Conservation (phyloP, 495 filamentous ascomycete genomes). For the Penicillium chermesinum region DNA sequence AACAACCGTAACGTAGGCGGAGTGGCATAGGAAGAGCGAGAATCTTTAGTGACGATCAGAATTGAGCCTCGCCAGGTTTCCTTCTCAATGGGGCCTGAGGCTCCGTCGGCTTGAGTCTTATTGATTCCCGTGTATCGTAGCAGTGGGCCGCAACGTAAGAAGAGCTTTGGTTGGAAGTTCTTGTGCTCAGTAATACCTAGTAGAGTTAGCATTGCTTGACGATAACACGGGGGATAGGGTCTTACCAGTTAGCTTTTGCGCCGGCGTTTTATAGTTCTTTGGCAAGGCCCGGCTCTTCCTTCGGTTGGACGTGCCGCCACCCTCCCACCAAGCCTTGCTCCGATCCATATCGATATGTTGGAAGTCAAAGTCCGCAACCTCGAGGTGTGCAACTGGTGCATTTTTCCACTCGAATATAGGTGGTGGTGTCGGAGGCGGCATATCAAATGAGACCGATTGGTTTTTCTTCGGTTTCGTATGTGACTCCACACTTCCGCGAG, state of each 20-base stretch:
- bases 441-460: conserved; percentile 44
- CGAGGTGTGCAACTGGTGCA: conserved; percentile 32
- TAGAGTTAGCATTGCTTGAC: conserved; percentile 14
- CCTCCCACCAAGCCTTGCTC: conserved; percentile 47
- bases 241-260: conserved; percentile 35
- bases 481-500: conserved; percentile 18
- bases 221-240: not conserved
- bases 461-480: conserved; percentile 32
- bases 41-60: conserved; percentile 88
- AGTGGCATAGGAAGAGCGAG: conserved; percentile 72
- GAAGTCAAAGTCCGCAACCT: conserved; percentile 38
- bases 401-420: conserved; percentile 43
- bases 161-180: conserved; percentile 74
- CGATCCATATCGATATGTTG: conserved; percentile 35
- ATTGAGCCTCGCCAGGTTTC: conserved; percentile 91
- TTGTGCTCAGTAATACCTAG: conserved; percentile 40
- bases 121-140: conserved; percentile 81
- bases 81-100: conserved; percentile 43
- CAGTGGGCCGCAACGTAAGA: conserved; percentile 84
- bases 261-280: conserved; percentile 35
- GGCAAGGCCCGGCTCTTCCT: conserved; percentile 39
- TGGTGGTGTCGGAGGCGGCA: conserved; percentile 45
- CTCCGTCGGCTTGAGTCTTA: conserved; percentile 30
- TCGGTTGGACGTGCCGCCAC: conserved; percentile 29
- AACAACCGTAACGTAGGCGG: conserved; percentile 76